Base-by-base conservation (phyloP, 2,329 filamentous ascomycete genomes). In the Aureobasidium pullulans region DNA sequence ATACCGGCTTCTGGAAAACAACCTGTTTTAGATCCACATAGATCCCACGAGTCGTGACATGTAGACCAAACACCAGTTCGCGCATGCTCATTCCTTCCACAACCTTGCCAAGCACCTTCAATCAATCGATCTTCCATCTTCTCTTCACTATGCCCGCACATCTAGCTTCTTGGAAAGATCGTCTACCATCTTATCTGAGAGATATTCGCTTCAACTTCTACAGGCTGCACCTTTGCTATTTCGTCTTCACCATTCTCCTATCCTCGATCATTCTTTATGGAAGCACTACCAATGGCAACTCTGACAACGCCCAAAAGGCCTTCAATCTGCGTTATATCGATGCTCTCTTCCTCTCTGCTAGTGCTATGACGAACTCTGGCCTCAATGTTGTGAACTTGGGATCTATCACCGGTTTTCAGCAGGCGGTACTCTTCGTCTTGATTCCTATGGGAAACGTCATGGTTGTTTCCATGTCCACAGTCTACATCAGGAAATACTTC, bases 181-280 rank as follows among this genome's bases (percentile, higher is more conserved):
- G 32, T 16, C 34, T 39, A 10, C 42, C 42, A 32, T 58, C 44
- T 40, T 49, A 43, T 44, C n/a, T 58, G 11, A 44, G 37, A n/a
- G 29, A 46, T n/a, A 36, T 57, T 29, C 40, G 36, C 16, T 29
- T 60, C 40, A 60, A 60, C 36, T 60, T 60, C 36, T 64, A 64
- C 44, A 61, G 63, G 1, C 6, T 56, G 9, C 63, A 65, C 52
- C 54, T 65, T 9, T 44, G 37, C n/a, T 65, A 64, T 53, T 65
- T 64, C 49, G 50, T 64, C 40, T 32, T 63, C 42, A 57, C 49
- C 9, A 65, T 64, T 6, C 39, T 64, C 2, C 37, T 64, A 2
- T 57, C 57, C 23, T 65, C 64, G 13, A 48, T 59, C 16, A 57
- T 65, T 15, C 13, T 65, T 11, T 64, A 60, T 42, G 64, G 61